Percentiles rank a stretch among this genome's conserved stretches.
These are phyloP conservation scores for Rhodotorula taiwanensis DNA, from an alignment of 768 basidiomycete genomes.

Conservation along the genomic window DNA sequence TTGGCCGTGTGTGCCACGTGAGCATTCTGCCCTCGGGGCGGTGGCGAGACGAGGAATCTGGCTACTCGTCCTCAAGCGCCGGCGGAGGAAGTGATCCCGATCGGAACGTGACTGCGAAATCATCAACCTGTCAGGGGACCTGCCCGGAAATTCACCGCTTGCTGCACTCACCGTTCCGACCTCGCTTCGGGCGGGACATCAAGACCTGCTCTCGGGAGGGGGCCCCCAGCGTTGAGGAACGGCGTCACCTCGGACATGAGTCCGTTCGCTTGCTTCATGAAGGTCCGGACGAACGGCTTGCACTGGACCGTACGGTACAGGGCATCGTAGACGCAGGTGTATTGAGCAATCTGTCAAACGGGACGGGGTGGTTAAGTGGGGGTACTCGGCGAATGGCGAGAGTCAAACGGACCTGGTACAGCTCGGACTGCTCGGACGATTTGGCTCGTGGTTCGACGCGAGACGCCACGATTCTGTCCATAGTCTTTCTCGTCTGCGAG, in stretches of 20 bases:
- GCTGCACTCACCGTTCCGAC: not conserved
- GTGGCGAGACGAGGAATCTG: too few relatives aligned
- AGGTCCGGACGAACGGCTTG: slow-evolving; percentile 67
- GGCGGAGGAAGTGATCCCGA: too few relatives aligned
- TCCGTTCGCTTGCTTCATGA: slow-evolving; percentile 45
- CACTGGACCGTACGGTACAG: slow-evolving; percentile 50
- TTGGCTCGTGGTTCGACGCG: too few relatives aligned
- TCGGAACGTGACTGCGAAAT: too few relatives aligned
- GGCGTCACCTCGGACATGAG: slow-evolving; percentile 22
- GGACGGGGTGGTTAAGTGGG: not conserved
- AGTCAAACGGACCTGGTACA: slow-evolving; percentile 12
- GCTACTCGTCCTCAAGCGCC: too few relatives aligned
- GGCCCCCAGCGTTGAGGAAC: slow-evolving; percentile 8
- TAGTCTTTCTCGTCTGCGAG: too few relatives aligned
- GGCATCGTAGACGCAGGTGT: slow-evolving; percentile 53
- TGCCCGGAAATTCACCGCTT: too few relatives aligned
- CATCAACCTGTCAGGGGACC: too few relatives aligned
- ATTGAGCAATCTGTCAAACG: slow-evolving; percentile 63
- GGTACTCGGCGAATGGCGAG: not conserved
- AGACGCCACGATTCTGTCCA: too few relatives aligned
- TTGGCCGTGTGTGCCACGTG: too few relatives aligned
- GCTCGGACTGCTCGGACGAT: not conserved
- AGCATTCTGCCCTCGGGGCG: too few relatives aligned
- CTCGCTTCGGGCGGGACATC: not conserved
- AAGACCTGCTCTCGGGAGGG: not conserved